Evolutionary conservation across 345 rosid genomes (phyloP).

Genomic region (Aquilaria yunnanensis): DNA sequence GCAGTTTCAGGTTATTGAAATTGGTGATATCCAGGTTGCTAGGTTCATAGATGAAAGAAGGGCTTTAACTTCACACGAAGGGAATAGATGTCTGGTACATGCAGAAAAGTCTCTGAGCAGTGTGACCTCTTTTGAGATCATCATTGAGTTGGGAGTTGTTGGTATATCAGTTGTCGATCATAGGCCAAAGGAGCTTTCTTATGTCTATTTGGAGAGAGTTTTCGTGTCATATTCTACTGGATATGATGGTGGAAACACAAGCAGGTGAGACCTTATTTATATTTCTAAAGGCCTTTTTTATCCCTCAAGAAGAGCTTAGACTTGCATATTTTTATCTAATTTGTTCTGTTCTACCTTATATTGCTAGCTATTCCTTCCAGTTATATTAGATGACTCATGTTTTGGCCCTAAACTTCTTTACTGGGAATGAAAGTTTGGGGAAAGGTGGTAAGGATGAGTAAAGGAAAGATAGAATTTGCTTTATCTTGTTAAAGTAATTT

Average conservation of each 20-base stretch:
- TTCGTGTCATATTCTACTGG: constrained; percentile 86
- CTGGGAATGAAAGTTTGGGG: too few species aligned
- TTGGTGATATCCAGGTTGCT: constrained; percentile 63
- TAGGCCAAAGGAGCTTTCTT: constrained; percentile 76
- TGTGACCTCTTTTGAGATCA: constrained; percentile 58
- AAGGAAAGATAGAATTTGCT: too few species aligned
- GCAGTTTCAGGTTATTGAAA: constrained; percentile 58
- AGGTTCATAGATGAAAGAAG: constrained; percentile 46
- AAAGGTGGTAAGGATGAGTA: too few species aligned
- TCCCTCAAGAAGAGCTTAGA: too few species aligned
- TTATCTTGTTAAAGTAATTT: too few species aligned
- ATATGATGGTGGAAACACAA: constrained; percentile 82
- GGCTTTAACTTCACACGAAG: constrained; percentile 29
- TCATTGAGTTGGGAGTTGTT: constrained; percentile 81
- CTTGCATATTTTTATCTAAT: too few species aligned
- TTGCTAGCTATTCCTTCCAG: too few species aligned
- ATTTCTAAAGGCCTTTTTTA: neutral
- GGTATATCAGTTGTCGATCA: constrained; percentile 90
- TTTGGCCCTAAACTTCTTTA: too few species aligned
- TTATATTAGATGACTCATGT: too few species aligned
- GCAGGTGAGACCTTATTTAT: constrained; percentile 52
- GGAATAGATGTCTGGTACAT: constrained; percentile 30
- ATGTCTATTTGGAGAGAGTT: constrained; percentile 71
- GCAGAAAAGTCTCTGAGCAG: constrained; percentile 33
- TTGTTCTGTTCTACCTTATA: too few species aligned